A percentile compares a stretch with the other conserved stretches of the same genome.
These are phyloP conservation scores for Saccharomyces pastorianus DNA, from an alignment of 1,139 yeast genomes.

Conservation along the genomic window DNA sequence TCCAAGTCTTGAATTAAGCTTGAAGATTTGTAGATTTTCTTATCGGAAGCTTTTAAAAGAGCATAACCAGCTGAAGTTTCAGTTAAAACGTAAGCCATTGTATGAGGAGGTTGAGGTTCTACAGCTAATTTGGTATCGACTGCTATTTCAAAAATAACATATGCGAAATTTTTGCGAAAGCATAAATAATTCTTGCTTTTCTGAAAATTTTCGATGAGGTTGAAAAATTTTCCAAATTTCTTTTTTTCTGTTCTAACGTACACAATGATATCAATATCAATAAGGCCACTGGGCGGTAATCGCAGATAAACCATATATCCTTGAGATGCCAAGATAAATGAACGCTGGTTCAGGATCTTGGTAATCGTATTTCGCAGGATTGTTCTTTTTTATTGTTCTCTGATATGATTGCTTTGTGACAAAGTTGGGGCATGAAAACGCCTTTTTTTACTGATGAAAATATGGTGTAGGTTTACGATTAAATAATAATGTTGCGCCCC, in stretches of 20 bases:
- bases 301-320: not conserved
- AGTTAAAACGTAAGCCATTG: slow-evolving; percentile 88
- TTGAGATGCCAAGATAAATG: not conserved
- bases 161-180: not conserved
- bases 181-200: slow-evolving; percentile 1
- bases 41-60: slow-evolving; percentile 91
- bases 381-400: too few species aligned
- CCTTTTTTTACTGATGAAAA: not conserved
- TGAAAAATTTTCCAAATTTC: slow-evolving; percentile 16
- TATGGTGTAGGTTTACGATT: not conserved
- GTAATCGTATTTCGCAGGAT: too few species aligned
- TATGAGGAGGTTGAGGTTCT: slow-evolving; percentile 2
- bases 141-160: not conserved
- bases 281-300: not conserved
- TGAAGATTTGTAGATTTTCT: slow-evolving; percentile 85
- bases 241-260: not conserved
- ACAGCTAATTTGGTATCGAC: not conserved
- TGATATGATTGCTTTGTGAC: not conserved
- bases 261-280: not conserved
- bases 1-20: slow-evolving; percentile 69
- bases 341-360: not conserved
- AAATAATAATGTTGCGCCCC: not conserved
- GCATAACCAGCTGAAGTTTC: slow-evolving; percentile 99
- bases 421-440: not conserved
- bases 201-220: slow-evolving; percentile 27